A percentile compares a stretch with the other conserved stretches of the same genome.
Evolutionary conservation across 441 rosid species (phyloP).

Genomic region (Metrosideros polymorpha): DNA sequence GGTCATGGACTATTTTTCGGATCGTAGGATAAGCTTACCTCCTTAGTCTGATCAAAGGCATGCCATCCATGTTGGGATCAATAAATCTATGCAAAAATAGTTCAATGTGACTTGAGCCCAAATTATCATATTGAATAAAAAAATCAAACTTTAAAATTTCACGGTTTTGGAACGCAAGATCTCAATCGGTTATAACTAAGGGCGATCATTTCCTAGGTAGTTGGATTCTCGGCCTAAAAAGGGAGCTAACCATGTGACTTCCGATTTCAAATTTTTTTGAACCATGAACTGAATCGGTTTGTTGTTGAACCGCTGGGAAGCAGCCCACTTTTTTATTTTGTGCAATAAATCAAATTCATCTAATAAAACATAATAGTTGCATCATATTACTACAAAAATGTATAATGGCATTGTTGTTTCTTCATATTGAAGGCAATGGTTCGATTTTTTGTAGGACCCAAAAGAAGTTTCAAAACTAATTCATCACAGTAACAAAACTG

Average conservation of each 20-base stretch:
- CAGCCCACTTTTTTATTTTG: neutral
- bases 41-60: neutral
- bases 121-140: neutral
- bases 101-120: neutral
- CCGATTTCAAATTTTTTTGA: neutral
- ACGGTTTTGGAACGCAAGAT: neutral
- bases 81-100: neutral
- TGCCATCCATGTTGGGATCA: neutral
- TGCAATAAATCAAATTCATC: neutral
- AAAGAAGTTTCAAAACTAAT: rapidly evolving
- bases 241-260: too few relatives aligned
- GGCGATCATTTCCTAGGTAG: neutral
- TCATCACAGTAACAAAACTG: neutral
- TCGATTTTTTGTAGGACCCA: neutral
- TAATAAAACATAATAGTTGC: neutral
- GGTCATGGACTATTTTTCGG: neutral
- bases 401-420: neutral
- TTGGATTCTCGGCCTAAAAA: neutral
- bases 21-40: neutral
- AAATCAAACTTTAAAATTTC: neutral
- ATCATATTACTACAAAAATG: rapidly evolving
- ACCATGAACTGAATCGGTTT: rapidly evolving
- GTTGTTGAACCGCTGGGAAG: neutral
- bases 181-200: rapidly evolving
- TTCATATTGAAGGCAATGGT: neutral